These are phyloP conservation scores for Rubia peregrina DNA, from an alignment of 305 asterid species.

Conservation along the genomic window DNA sequence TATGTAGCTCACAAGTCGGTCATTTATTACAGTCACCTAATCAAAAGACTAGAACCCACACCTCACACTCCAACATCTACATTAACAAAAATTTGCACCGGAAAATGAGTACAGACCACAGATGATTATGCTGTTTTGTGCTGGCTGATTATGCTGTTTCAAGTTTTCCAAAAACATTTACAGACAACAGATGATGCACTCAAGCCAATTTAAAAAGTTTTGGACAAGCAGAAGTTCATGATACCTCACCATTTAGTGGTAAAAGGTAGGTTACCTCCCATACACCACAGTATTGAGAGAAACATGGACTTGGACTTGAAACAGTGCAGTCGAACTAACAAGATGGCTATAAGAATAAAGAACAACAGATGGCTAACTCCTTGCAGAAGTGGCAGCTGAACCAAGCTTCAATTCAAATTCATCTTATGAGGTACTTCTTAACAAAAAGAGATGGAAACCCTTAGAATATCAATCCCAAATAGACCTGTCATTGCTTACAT, in stretches of 20 bases:
- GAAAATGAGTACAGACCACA: background rate
- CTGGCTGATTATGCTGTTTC: too few relatives aligned
- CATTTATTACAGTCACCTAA: background rate
- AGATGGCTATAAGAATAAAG: background rate
- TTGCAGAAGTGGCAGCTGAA: background rate
- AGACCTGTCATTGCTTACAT: background rate
- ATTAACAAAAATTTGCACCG: background rate
- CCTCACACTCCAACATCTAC: background rate
- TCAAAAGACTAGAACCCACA: too few relatives aligned
- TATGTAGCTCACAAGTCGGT: background rate
- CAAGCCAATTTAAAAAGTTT: background rate
- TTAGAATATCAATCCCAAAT: background rate
- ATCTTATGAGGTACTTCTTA: background rate
- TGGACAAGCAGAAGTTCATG: background rate
- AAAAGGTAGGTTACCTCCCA: too few relatives aligned
- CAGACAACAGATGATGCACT: background rate
- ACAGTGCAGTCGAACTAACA: background rate
- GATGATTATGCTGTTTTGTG: background rate
- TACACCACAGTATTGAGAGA: background rate
- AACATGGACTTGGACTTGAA: background rate
- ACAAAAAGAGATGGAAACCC: background rate
- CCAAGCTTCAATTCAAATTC: background rate
- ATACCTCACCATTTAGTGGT: background rate
- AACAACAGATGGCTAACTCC: background rate
- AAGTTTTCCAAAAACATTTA: background rate